Conservation (phyloP, 1,284 basidiomycete genomes). For the Melampsora larici-populina region DNA sequence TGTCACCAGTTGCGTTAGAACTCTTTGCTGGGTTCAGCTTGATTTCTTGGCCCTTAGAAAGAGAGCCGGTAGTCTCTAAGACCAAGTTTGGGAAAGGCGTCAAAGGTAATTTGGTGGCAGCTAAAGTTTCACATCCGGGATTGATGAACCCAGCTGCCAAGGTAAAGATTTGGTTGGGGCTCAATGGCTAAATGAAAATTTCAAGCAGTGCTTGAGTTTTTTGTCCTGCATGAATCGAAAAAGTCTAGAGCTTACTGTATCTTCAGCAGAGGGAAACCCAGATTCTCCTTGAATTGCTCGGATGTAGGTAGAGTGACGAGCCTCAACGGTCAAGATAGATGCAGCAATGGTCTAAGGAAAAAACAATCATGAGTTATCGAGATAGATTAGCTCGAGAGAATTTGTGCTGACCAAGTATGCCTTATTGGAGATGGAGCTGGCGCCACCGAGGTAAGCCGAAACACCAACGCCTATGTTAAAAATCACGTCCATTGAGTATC, state of each 20-base stretch:
- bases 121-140: neutral
- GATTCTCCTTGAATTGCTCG: neutral
- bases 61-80: neutral
- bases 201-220: neutral
- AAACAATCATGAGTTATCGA: neutral
- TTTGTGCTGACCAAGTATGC: neutral
- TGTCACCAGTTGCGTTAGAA: neutral
- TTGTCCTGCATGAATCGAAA: neutral
- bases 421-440: conserved; percentile 25
- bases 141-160: neutral
- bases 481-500: conserved; percentile 14
- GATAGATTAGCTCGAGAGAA: neutral
- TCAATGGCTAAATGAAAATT: neutral
- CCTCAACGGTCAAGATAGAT: conserved; percentile 54
- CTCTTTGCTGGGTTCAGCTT: neutral
- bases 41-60: neutral
- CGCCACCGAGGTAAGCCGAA: conserved; percentile 50
- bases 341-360: conserved; percentile 52
- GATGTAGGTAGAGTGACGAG: conserved; percentile 11
- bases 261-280: neutral
- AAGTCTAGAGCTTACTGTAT: neutral
- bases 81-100: neutral
- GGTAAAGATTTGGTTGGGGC: neutral
- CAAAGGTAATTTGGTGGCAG: neutral
- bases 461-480: conserved; percentile 43